These are phyloP conservation scores for Entomophthora muscae DNA, from an alignment of 371 early-diverging fungal species.

Conservation along the genomic window DNA sequence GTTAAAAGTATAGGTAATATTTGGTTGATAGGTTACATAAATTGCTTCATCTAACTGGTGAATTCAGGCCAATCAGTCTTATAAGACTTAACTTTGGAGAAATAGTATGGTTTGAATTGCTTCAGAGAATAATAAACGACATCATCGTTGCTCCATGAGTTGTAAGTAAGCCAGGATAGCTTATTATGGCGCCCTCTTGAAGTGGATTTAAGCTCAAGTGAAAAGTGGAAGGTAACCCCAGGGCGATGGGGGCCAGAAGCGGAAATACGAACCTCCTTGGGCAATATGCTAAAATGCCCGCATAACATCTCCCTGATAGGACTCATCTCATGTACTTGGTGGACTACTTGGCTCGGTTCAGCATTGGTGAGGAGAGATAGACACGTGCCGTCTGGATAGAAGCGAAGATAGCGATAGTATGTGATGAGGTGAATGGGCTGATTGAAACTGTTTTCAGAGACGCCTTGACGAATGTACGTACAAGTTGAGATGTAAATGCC, in stretches of 20 bases:
- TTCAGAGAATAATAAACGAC: constrained; percentile 12
- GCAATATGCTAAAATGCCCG: constrained; percentile 17
- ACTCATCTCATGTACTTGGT: constrained; percentile 14
- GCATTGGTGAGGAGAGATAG: constrained; percentile 27
- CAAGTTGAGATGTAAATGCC: constrained; percentile 49
- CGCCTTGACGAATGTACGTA: constrained; percentile 32
- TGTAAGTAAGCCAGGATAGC: constrained; percentile 33
- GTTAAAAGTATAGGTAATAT: too few species aligned
- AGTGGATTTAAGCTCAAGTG: constrained; percentile 26
- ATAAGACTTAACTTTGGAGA: constrained; percentile 9
- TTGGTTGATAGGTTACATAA: too few species aligned
- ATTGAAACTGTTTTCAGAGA: constrained; percentile 28
- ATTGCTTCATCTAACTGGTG: too few species aligned
- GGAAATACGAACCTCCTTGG: constrained; percentile 18
- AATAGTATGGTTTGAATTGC: constrained; percentile 11
- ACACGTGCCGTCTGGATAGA: constrained; percentile 33
- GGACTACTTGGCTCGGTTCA: constrained; percentile 28
- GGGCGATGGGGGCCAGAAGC: constrained; percentile 16
- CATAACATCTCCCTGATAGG: constrained; percentile 22
- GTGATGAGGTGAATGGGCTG: constrained; percentile 45
- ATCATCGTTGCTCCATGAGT: constrained; percentile 13
- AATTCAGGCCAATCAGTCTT: too few species aligned
- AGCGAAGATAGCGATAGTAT: constrained; percentile 47
- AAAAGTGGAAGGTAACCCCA: constrained; percentile 20
- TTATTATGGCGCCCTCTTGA: constrained; percentile 44